phyloP scores from a whole-genome alignment of 805 yeast genomes.

The Hanseniaspora clermontiae region DNA sequence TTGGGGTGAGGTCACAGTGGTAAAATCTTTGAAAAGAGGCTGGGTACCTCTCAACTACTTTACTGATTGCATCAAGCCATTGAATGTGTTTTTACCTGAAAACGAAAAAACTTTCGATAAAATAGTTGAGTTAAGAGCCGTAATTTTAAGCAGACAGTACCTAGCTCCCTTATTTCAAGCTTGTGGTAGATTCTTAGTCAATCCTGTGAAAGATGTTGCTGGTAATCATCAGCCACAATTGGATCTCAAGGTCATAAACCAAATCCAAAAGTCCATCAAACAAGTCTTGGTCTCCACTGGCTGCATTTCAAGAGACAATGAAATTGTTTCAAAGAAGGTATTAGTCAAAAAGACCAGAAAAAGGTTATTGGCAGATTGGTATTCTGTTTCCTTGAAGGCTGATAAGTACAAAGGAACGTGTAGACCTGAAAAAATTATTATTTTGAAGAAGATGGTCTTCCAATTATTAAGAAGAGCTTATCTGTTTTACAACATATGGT shows the following conservation, averaged over 20 bases:
- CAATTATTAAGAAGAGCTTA: slow-evolving; percentile 57
- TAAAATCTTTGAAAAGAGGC: slow-evolving; percentile 53
- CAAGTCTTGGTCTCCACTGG: slow-evolving; percentile 50
- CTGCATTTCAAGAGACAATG: slow-evolving; percentile 63
- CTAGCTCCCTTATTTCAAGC: slow-evolving; percentile 44
- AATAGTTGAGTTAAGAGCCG: slow-evolving; percentile 15
- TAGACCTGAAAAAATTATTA: slow-evolving; percentile 44
- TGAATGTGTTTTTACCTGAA: slow-evolving; percentile 9
- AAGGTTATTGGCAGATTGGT: slow-evolving; percentile 67
- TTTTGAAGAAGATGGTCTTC: slow-evolving; percentile 48
- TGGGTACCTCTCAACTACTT: slow-evolving; percentile 84
- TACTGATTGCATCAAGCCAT: slow-evolving; percentile 32
- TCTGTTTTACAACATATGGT: slow-evolving; percentile 60
- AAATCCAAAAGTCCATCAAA: slow-evolving; percentile 63
- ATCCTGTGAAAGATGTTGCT: slow-evolving; percentile 38
- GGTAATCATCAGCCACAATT: slow-evolving; percentile 35
- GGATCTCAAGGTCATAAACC: slow-evolving; percentile 45
- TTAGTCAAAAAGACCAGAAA: slow-evolving; percentile 53
- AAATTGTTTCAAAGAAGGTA: slow-evolving; percentile 51
- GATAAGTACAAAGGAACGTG: slow-evolving; percentile 59
- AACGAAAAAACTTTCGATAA: slow-evolving; percentile 6
- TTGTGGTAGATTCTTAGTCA: slow-evolving; percentile 52
- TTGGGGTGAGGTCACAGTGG: slow-evolving; percentile 74
- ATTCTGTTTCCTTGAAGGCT: slow-evolving; percentile 61
- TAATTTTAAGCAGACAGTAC: slow-evolving; percentile 35